A percentile compares a stretch with the other conserved stretches of the same genome.
Evolutionary conservation across 805 yeast genomes (phyloP).

Genomic region (Metschnikowia shivogae): DNA sequence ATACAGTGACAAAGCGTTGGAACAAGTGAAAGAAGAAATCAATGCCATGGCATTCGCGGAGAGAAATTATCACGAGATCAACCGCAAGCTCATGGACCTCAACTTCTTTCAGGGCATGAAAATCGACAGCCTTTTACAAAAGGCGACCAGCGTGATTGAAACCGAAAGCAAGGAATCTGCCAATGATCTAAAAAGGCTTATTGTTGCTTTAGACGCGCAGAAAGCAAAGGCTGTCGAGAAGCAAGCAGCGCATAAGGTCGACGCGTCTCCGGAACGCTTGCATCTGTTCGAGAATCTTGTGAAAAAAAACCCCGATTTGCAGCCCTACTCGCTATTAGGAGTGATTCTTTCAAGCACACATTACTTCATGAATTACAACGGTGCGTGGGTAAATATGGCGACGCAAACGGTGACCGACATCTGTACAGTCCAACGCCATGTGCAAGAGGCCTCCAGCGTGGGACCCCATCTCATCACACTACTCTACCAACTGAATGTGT

Average conservation of each 20-base stretch:
- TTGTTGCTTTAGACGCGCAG: constrained; percentile 18
- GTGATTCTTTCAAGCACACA: constrained; percentile 29
- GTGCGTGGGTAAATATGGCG: constrained; percentile 15
- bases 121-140: constrained; percentile 25
- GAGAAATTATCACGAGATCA: constrained; percentile 18
- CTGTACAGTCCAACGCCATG: constrained; percentile 7
- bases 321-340: constrained; percentile 26
- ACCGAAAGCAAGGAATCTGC: constrained; percentile 18
- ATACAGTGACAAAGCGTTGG: constrained; percentile 23
- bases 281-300: constrained; percentile 9
- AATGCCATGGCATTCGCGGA: constrained; percentile 15
- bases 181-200: constrained; percentile 19
- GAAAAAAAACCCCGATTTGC: constrained; percentile 11
- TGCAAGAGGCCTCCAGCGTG: constrained; percentile 5
- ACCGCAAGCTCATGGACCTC: constrained; percentile 27
- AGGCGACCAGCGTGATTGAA: constrained; percentile 19
- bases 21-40: constrained; percentile 20
- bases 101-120: constrained; percentile 40
- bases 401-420: constrained; percentile 13
- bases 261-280: constrained; percentile 11
- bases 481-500: constrained; percentile 8
- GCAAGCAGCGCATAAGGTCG: constrained; percentile 18
- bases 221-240: constrained; percentile 20
- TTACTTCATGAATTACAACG: constrained; percentile 18
- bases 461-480: constrained; percentile 15